These are phyloP conservation scores for Microthlaspi erraticum DNA, from an alignment of 345 rosid genomes.

Conservation along the genomic window DNA sequence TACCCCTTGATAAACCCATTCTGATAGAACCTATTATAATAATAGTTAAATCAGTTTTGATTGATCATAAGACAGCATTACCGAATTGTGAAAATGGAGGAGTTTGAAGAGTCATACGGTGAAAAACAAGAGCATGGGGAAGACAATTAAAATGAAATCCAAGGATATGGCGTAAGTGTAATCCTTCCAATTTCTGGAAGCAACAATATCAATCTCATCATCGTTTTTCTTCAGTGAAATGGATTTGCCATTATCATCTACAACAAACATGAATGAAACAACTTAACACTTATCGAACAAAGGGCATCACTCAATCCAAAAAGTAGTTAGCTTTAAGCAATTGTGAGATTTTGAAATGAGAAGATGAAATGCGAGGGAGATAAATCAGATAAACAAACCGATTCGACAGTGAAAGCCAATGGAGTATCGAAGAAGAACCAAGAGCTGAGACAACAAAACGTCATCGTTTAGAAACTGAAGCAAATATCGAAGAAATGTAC, in stretches of 20 bases:
- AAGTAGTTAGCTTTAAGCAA: conserved; percentile 1
- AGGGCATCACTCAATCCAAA: neutral
- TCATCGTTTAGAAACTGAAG: neutral
- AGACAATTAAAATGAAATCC: conserved; percentile 68
- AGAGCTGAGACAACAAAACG: conserved; percentile 49
- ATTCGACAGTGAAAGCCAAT: conserved; percentile 37
- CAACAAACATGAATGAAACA: conserved; percentile 23
- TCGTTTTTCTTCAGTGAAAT: conserved; percentile 52
- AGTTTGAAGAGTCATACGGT: conserved; percentile 59
- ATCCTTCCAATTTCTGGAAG: conserved; percentile 54
- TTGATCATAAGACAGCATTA: neutral
- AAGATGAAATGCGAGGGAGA: conserved; percentile 3
- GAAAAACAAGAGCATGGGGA: conserved; percentile 65
- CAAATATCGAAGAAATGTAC: neutral
- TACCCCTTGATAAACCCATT: conserved; percentile 60
- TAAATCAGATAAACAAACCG: conserved; percentile 48
- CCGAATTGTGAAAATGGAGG: neutral
- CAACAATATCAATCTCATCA: conserved; percentile 41
- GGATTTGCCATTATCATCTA: conserved; percentile 30
- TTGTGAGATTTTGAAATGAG: neutral
- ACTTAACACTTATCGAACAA: conserved; percentile 17
- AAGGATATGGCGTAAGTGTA: conserved; percentile 49
- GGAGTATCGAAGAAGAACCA: conserved; percentile 62
- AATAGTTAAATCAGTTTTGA: conserved; percentile 3
- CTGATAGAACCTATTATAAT: conserved; percentile 68